These are phyloP conservation scores for Fusarium incarnatum DNA, from an alignment of 2,329 filamentous ascomycete species.

Conservation along the genomic window DNA sequence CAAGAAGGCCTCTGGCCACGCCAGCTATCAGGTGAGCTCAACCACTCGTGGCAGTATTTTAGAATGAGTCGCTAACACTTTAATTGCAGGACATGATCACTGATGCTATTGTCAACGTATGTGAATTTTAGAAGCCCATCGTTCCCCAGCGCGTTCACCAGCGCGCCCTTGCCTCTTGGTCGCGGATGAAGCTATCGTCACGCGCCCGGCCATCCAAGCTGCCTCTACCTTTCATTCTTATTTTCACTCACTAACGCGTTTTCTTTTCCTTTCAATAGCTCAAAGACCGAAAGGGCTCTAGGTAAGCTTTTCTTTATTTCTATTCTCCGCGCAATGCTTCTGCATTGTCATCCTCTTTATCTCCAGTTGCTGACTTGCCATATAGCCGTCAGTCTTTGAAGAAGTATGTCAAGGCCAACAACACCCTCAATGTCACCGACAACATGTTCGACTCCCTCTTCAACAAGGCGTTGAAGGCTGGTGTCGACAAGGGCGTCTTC, in stretches of 20 bases:
- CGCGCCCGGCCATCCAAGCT: constrained; percentile 22
- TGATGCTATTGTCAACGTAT: constrained; percentile 71
- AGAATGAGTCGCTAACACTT: constrained; percentile 15
- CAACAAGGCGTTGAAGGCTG: constrained; percentile 85
- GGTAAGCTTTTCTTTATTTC: constrained; percentile 44
- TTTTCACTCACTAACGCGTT: constrained; percentile 57
- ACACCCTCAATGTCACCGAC: constrained; percentile 60
- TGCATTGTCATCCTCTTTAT: constrained; percentile 4
- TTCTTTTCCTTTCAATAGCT: constrained; percentile 58
- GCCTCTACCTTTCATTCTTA: constrained; percentile 22
- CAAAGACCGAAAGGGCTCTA: constrained; percentile 71
- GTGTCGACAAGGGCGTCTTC: constrained; percentile 89
- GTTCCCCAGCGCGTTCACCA: constrained; percentile 53
- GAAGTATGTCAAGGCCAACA: constrained; percentile 70
- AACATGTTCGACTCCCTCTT: constrained; percentile 78
- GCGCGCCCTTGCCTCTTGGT: constrained; percentile 42
- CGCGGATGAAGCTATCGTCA: constrained; percentile 42
- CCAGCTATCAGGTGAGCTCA: constrained; percentile 68
- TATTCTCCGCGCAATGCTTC: constrained; percentile 14
- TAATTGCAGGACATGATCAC: constrained; percentile 69
- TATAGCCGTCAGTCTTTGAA: constrained; percentile 69
- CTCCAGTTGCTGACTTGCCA: constrained; percentile 25
- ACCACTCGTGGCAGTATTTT: constrained; percentile 6
- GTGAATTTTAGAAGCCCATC: constrained; percentile 46
- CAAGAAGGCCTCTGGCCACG: constrained; percentile 64